Conservation (phyloP, 192 early-diverging fungal genomes). For the Linnemannia exigua region DNA sequence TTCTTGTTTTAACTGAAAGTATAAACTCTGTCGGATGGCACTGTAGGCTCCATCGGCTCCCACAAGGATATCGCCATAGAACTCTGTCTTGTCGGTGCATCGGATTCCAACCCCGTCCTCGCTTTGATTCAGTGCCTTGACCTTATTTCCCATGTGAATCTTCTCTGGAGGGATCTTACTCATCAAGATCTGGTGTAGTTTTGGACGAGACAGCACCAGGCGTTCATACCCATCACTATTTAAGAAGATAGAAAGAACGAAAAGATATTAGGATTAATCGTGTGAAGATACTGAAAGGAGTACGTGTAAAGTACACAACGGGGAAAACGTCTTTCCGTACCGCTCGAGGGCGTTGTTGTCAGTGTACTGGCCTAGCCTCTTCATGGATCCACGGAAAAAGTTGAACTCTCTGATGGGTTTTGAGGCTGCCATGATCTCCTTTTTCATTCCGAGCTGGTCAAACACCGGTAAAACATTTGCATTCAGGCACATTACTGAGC, state of each 20-base stretch:
- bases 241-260: neutral
- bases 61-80: conserved; percentile 32
- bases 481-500: conserved; percentile 2
- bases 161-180: conserved; percentile 16
- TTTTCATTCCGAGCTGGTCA: neutral
- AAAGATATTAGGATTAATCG: no score
- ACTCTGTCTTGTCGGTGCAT: conserved; percentile 19
- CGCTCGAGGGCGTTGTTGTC: neutral
- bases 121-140: conserved; percentile 10
- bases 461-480: neutral
- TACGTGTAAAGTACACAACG: no score
- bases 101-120: conserved; percentile 22
- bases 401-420: neutral
- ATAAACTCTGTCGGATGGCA: conserved; percentile 28
- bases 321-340: neutral
- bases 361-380: neutral
- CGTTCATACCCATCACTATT: conserved; percentile 22
- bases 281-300: neutral
- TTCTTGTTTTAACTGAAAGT: neutral
- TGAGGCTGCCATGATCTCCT: neutral
- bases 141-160: conserved; percentile 18
- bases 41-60: conserved; percentile 35
- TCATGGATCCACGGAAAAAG: neutral
- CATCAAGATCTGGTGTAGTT: conserved; percentile 15
- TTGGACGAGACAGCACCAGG: conserved; percentile 10